A percentile compares a stretch with the other conserved stretches of the same genome.
These are phyloP conservation scores for Psidium guajava DNA, from an alignment of 345 rosid species.

Conservation along the genomic window DNA sequence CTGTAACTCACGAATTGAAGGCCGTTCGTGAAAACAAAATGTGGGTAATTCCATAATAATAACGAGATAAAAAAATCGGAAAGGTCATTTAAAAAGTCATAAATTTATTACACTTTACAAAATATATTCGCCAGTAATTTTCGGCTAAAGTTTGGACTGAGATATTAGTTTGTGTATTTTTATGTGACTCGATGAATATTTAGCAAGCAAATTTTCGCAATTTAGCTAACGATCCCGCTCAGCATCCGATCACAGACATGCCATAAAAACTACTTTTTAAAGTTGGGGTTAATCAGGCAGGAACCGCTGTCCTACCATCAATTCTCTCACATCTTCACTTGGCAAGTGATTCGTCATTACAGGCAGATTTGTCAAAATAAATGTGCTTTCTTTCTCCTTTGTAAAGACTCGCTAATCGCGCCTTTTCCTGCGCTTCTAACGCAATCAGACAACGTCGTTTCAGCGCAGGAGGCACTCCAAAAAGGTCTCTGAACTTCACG, in stretches of 20 bases:
- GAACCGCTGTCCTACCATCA: neutral
- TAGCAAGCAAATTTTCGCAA: neutral
- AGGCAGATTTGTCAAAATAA: neutral
- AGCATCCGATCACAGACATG: neutral
- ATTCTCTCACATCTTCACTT: neutral
- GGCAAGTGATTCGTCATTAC: neutral
- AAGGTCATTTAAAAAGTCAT: no score
- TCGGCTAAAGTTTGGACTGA: no score
- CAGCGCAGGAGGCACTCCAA: neutral
- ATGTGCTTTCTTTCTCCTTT: neutral
- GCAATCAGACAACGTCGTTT: neutral
- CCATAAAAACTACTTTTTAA: neutral
- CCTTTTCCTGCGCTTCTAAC: neutral
- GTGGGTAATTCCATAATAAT: neutral
- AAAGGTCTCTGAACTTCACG: neutral
- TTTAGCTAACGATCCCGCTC: neutral
- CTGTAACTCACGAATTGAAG: neutral
- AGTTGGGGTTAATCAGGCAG: neutral
- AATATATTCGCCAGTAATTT: no score
- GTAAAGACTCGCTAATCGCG: neutral
- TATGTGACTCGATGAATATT: no score
- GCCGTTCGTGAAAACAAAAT: accelerated
- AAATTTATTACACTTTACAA: no score
- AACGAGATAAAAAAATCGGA: neutral
- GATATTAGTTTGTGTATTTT: no score